A percentile compares a stretch with the other conserved stretches of the same genome.
Evolutionary conservation across 306 rosid genomes (phyloP).

Genomic region (Lablab purpureus): DNA sequence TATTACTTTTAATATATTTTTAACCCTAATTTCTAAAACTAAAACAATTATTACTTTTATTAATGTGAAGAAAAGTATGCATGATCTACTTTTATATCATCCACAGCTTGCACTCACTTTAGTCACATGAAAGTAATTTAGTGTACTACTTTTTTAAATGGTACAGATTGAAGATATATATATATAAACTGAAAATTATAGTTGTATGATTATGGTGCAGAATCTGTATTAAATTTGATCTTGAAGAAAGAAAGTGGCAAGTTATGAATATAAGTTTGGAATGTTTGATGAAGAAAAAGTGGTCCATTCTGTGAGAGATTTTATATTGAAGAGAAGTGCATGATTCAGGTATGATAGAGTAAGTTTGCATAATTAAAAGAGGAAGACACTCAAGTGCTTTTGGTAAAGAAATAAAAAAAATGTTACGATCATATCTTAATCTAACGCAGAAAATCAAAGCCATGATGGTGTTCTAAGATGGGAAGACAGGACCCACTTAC

Average conservation of each 20-base stretch:
- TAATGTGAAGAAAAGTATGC: neutral
- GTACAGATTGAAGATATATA: neutral
- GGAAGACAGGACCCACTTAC: constrained; percentile 68
- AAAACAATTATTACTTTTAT: neutral
- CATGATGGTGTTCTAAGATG: constrained; percentile 62
- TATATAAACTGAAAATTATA: neutral
- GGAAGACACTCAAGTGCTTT: constrained; percentile 55
- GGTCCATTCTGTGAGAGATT: too few relatives aligned
- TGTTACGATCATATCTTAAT: constrained; percentile 46
- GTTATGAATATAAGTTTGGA: too few relatives aligned
- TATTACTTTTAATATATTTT: too few relatives aligned
- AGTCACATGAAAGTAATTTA: neutral
- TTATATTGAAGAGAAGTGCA: constrained; percentile 44
- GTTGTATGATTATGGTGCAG: neutral
- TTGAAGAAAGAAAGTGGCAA: neutral
- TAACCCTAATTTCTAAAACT: neutral
- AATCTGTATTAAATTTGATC: neutral
- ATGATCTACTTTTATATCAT: neutral
- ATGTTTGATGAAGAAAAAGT: too few relatives aligned
- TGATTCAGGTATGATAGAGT: constrained; percentile 67
- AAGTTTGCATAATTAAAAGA: constrained; percentile 58
- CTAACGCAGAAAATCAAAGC: constrained; percentile 50
- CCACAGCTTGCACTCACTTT: constrained; percentile 17
- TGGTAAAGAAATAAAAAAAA: constrained; percentile 48
- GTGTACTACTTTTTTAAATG: neutral